phyloP scores from a whole-genome alignment of 2,329 filamentous ascomycete genomes.

The Capronia americana region DNA sequence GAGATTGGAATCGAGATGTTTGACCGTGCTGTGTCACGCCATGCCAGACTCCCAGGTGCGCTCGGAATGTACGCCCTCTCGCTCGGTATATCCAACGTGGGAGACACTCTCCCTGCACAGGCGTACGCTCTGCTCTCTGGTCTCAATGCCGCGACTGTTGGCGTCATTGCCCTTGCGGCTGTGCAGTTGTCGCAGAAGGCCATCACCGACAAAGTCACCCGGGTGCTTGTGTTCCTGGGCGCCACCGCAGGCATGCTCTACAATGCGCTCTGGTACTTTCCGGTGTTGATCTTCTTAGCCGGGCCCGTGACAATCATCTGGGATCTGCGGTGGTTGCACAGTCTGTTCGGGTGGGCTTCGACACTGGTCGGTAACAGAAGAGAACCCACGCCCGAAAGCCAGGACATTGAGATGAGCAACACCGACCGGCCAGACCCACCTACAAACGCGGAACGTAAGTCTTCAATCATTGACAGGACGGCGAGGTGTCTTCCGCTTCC shows the following conservation, averaged over 20 bases:
- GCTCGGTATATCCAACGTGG: constrained; percentile 68
- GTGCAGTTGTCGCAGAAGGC: constrained; percentile 65
- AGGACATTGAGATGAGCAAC: constrained; percentile 9
- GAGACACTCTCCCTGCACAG: constrained; percentile 63
- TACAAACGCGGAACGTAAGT: not conserved
- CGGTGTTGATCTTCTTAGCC: constrained; percentile 64
- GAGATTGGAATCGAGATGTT: not conserved
- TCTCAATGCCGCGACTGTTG: constrained; percentile 74
- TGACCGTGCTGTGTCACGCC: not conserved
- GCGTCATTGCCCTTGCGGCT: constrained; percentile 73
- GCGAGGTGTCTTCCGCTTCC: not conserved
- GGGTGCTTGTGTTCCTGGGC: constrained; percentile 68
- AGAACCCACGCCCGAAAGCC: not conserved
- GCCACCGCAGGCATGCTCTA: constrained; percentile 72
- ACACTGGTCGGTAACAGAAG: not conserved
- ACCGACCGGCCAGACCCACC: not conserved
- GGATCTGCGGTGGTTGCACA: constrained; percentile 62
- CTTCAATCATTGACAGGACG: no score
- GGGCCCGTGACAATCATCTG: constrained; percentile 62
- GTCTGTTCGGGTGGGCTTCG: constrained; percentile 37
- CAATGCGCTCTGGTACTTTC: constrained; percentile 77
- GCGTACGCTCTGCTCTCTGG: constrained; percentile 75
- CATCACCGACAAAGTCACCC: constrained; percentile 68
- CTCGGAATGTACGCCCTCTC: constrained; percentile 73
- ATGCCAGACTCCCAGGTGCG: constrained; percentile 67